Evolutionary conservation across 257 asterid genomes (phyloP).

Genomic region (Verbascum thapsus): DNA sequence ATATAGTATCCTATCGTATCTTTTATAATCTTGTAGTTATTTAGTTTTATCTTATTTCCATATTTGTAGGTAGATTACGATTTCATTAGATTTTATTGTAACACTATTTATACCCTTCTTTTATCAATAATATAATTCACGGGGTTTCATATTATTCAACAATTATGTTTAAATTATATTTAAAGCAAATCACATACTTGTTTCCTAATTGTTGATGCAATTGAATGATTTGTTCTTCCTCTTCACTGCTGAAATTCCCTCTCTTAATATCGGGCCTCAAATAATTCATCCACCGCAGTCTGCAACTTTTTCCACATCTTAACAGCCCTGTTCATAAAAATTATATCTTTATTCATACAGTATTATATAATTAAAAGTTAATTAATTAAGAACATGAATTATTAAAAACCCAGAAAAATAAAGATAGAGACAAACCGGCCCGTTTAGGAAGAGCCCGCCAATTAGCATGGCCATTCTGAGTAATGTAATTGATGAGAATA

Average conservation of each 20-base stretch:
- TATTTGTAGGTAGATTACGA: too few relatives aligned
- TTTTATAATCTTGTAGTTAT: too few relatives aligned
- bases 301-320: constrained; percentile 71
- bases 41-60: too few relatives aligned
- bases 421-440: constrained; percentile 46
- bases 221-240: constrained; percentile 46
- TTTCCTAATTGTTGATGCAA: constrained; percentile 54
- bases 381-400: too few relatives aligned
- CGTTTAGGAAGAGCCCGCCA: constrained; percentile 72
- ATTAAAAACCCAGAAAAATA: neutral
- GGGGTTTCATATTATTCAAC: too few relatives aligned
- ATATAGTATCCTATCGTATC: too few relatives aligned
- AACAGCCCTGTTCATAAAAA: constrained; percentile 39
- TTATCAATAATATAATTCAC: too few relatives aligned
- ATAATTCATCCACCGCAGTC: constrained; percentile 61
- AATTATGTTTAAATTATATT: neutral
- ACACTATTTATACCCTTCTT: too few relatives aligned
- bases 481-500: constrained; percentile 47
- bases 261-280: constrained; percentile 59
- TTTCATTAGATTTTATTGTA: too few relatives aligned
- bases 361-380: too few relatives aligned
- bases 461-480: constrained; percentile 56
- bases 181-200: constrained; percentile 31
- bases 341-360: too few relatives aligned
- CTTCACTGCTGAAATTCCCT: constrained; percentile 54